Evolutionary conservation across 768 basidiomycete genomes (phyloP).

Genomic region (Leccinum imitatum): DNA sequence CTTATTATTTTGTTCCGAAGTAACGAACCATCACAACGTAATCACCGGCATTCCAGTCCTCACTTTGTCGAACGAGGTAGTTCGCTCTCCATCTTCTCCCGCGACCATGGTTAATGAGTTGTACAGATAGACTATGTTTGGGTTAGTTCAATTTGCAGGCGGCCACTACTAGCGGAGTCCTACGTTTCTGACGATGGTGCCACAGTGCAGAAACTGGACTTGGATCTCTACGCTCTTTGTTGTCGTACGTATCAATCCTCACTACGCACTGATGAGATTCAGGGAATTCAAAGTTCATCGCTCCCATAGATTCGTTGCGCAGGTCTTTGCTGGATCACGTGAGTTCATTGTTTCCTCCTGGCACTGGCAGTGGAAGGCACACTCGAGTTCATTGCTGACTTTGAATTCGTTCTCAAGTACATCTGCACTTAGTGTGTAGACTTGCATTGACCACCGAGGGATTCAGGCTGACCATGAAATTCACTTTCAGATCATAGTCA

Average conservation of each 20-base stretch:
- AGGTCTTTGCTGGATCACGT: conserved; percentile 14
- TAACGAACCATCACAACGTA: background rate
- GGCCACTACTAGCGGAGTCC: background rate
- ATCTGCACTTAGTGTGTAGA: conserved; percentile 3
- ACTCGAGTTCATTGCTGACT: background rate
- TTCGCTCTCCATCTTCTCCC: background rate
- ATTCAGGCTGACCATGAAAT: background rate
- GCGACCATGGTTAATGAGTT: background rate
- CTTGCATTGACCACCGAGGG: background rate
- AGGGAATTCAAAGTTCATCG: background rate
- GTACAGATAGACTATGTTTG: conserved; percentile 15
- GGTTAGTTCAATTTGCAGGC: background rate
- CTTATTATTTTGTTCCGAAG: background rate
- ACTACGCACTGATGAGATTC: no score
- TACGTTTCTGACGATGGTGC: background rate
- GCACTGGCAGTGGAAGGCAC: no score
- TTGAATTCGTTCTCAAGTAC: background rate
- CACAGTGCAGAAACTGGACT: conserved; percentile 13
- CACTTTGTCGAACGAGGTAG: conserved; percentile 16
- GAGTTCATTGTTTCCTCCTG: background rate
- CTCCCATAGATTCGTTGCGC: conserved; percentile 15
- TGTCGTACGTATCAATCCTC: conserved; percentile 6
- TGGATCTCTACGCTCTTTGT: conserved; percentile 17
- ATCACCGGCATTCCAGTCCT: conserved; percentile 6
- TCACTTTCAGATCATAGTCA: conserved; percentile 2